Base-by-base conservation (phyloP, 2,329 filamentous ascomycete genomes). In the Pseudonectria buxi region DNA sequence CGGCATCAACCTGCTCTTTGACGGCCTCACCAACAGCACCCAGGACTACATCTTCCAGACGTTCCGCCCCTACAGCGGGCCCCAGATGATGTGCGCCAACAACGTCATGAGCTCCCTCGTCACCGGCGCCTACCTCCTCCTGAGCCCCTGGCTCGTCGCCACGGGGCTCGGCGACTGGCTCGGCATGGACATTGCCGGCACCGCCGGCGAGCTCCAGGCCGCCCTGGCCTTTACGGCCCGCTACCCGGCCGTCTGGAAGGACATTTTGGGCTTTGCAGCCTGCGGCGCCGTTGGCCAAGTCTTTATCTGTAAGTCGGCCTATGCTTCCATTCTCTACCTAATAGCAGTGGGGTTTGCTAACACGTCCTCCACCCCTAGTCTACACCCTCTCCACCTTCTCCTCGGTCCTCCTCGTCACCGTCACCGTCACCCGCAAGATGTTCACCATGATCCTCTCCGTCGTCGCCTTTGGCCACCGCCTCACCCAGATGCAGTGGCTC, bases 21-120 rank as follows among this genome's bases (percentile, higher is more conserved):
- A 98, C 60, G 92, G 92, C 46, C 72, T 98, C 35, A 96, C 90
- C 40, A 98, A 98, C 63, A 88, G 83, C 35, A 95, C 90, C 3
- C 92, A 98, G 69, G 92, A 98, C 62, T 81, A 95, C 62, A 87
- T 98, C 60, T 95, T 96, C 60, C 64, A 66, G 45, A 72, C 77
- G 6, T 94, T 88, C 64, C 78, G 78, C 46, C 80, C 82, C 11
- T 95, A 92, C 59, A 78, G 79, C 3, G 92, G 92, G 9, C 88
- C 90, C 40, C 92, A 98, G 73, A 98, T 98, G 92, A 98, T 98
- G 92, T 94, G 89, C 58, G 89, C 90, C 26, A 87, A 95, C 63
- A 98, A 96, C 59, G 68, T 95, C 37, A 83, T 96, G 62, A 83
- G 78, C 50, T 90, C 88, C 4, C 56, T 79, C 30, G 69, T 96